A percentile compares a stretch with the other conserved stretches of the same genome.
Conservation (phyloP, 179 eudicot species). For the Beta lomatogona region DNA sequence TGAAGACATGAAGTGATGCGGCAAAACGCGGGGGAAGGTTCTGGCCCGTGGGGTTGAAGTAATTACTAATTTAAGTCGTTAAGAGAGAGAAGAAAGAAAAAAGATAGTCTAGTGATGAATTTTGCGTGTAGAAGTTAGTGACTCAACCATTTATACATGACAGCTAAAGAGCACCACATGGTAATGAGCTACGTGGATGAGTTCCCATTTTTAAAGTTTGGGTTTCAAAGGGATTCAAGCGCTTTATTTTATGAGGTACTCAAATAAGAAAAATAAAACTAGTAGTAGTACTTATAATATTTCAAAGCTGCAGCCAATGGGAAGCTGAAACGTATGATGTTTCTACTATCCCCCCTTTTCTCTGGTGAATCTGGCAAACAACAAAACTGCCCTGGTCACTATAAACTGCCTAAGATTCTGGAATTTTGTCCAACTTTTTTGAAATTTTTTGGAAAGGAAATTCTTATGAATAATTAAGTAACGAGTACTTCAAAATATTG, state of each 20-base stretch:
- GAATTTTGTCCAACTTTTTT: slow-evolving; percentile 13
- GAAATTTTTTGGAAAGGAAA: background rate
- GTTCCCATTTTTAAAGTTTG: background rate
- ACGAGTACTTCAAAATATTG: too few species aligned
- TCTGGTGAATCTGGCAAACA: slow-evolving; percentile 13
- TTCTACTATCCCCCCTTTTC: slow-evolving; percentile 5
- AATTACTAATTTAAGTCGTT: too few species aligned
- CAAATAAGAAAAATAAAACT: too few species aligned
- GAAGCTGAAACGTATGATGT: slow-evolving; percentile 25
- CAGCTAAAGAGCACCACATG: slow-evolving; percentile 13
- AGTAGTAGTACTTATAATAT: background rate
- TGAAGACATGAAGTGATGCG: too few species aligned
- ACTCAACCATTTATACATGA: background rate
- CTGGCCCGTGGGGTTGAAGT: background rate
- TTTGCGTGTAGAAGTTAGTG: background rate
- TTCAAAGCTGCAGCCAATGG: slow-evolving; percentile 15
- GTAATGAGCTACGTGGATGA: slow-evolving; percentile 8
- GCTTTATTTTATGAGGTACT: background rate
- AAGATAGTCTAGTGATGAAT: background rate
- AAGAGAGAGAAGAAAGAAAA: background rate
- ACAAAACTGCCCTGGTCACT: background rate
- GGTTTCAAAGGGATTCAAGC: background rate
- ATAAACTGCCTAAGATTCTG: slow-evolving; percentile 19
- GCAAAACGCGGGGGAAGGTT: too few species aligned
- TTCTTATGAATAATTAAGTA: too few species aligned